A percentile compares a stretch with the other conserved stretches of the same genome.
These are phyloP conservation scores for Penicillium cinerascens DNA, from an alignment of 495 filamentous ascomycete genomes.

Conservation along the genomic window DNA sequence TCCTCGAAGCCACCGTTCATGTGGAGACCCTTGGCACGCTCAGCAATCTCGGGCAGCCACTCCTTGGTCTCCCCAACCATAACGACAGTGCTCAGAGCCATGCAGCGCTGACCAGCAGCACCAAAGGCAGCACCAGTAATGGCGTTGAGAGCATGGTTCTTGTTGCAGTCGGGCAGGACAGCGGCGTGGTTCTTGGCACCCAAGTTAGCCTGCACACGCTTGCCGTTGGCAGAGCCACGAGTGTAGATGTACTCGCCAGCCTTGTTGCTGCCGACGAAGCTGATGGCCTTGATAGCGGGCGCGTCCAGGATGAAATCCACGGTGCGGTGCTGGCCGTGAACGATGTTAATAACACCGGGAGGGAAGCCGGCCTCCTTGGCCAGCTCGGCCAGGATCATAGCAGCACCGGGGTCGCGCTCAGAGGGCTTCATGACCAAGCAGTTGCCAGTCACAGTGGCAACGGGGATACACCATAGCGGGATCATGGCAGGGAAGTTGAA, in stretches of 20 bases:
- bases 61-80: conserved; percentile 92
- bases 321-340: conserved; percentile 86
- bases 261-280: conserved; percentile 94
- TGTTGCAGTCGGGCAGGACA: conserved; percentile 93
- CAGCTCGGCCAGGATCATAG: conserved; percentile 96
- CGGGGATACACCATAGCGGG: conserved; percentile 92
- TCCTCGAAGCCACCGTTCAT: conserved; percentile 95
- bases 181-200: conserved; percentile 98
- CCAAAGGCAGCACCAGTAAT: conserved; percentile 95
- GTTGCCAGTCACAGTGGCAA: conserved; percentile 93
- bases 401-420: conserved; percentile 95
- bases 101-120: conserved; percentile 94
- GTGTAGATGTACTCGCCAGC: conserved; percentile 96
- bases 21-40: conserved; percentile 82
- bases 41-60: conserved; percentile 88
- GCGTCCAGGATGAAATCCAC: conserved; percentile 98
- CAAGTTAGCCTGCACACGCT: conserved; percentile 94
- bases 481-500: conserved; percentile 99
- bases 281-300: conserved; percentile 95
- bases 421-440: conserved; percentile 94
- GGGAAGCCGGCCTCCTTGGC: conserved; percentile 91
- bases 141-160: conserved; percentile 94
- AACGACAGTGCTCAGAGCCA: conserved; percentile 92
- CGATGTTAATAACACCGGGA: conserved; percentile 87
- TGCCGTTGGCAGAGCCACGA: conserved; percentile 86